phyloP scores from a whole-genome alignment of 2,329 filamentous ascomycete species.

The Colletotrichum acutatum region DNA sequence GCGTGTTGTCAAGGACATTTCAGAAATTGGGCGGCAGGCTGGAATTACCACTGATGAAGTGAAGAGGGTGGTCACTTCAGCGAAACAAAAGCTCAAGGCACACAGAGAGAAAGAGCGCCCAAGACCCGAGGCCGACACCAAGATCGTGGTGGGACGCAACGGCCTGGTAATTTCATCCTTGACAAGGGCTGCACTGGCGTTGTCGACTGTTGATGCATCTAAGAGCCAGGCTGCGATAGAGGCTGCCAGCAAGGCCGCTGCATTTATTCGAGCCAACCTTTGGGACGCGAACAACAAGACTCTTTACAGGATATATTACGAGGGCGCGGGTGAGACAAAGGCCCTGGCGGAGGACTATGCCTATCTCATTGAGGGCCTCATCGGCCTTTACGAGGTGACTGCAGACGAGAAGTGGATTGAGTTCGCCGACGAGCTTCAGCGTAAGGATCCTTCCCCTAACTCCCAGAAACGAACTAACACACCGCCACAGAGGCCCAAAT shows the following conservation, averaged over 20 bases:
- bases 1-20: conserved; percentile 73
- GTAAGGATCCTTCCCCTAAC: conserved; percentile 53
- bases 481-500: conserved; percentile 73
- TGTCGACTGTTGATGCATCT: conserved; percentile 69
- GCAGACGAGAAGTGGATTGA: conserved; percentile 79
- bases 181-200: conserved; percentile 76
- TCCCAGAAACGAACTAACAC: conserved; percentile 33
- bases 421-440: conserved; percentile 85
- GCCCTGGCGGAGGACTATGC: conserved; percentile 97
- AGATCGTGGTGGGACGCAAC: conserved; percentile 89
- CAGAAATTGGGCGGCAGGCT: conserved; percentile 79
- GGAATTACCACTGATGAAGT: conserved; percentile 77
- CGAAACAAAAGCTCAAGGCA: conserved; percentile 74
- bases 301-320: conserved; percentile 80
- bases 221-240: conserved; percentile 70
- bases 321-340: conserved; percentile 70
- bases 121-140: conserved; percentile 84
- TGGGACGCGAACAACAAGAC: conserved; percentile 73
- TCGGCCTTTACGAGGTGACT: conserved; percentile 87
- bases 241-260: conserved; percentile 74
- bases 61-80: conserved; percentile 72
- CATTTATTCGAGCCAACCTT: conserved; percentile 78
- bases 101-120: conserved; percentile 81
- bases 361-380: conserved; percentile 83
- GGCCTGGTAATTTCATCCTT: conserved; percentile 87